Evolutionary conservation across 2,329 filamentous ascomycete genomes (phyloP).

Genomic region (Akanthomyces muscarius): DNA sequence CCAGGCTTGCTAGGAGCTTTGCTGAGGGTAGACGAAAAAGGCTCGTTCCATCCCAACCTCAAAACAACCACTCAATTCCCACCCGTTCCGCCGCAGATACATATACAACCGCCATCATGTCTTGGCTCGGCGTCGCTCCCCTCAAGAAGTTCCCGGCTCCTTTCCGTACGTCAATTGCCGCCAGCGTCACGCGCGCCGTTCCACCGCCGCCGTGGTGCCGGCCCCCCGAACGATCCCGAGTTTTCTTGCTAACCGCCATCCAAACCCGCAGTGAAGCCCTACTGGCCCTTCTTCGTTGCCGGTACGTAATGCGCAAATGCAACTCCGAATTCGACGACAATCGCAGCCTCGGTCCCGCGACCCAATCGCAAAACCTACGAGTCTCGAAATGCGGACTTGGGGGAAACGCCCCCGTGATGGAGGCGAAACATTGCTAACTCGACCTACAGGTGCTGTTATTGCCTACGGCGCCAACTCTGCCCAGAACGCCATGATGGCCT

Average conservation of each 20-base stretch:
- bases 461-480: constrained; percentile 87
- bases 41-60: constrained; percentile 19
- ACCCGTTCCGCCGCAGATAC: constrained; percentile 33
- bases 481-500: constrained; percentile 70
- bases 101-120: constrained; percentile 57
- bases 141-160: constrained; percentile 78
- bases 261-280: constrained; percentile 67
- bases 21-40: constrained; percentile 15
- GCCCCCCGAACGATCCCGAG: constrained; percentile 11
- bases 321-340: constrained; percentile 13
- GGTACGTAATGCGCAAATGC: constrained; percentile 58
- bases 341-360: not conserved
- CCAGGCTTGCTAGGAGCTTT: constrained; percentile 14
- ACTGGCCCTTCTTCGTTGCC: constrained; percentile 90
- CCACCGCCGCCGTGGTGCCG: not conserved
- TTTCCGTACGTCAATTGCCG: constrained; percentile 61
- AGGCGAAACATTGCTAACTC: constrained; percentile 9
- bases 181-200: constrained; percentile 9
- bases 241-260: constrained; percentile 20
- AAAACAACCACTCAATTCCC: constrained; percentile 30
- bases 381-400: not conserved
- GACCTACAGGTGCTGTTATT: constrained; percentile 69
- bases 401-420: not conserved
- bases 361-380: not conserved
- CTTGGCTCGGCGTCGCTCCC: constrained; percentile 62